Conservation (phyloP, 176 grass and related monocot genomes). For the Canna indica region DNA sequence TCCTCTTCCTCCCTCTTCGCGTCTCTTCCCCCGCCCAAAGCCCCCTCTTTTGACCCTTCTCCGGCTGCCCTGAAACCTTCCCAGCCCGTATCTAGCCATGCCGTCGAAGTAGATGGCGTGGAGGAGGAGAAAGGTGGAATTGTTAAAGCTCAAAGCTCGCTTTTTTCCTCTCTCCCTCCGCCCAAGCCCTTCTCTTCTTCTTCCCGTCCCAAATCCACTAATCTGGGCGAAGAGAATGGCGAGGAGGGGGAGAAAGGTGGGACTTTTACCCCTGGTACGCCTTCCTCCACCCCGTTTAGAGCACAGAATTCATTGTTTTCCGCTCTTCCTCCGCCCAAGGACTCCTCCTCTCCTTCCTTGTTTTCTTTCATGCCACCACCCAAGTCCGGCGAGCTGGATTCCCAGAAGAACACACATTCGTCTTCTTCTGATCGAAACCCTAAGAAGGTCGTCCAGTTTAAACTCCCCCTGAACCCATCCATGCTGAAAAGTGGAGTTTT, state of each 20-base stretch:
- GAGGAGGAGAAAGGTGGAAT: slow-evolving; percentile 7
- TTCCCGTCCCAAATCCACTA: not conserved
- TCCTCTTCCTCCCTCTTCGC: slow-evolving; percentile 34
- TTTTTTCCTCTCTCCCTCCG: slow-evolving; percentile 11
- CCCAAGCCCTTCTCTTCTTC: slow-evolving; percentile 30
- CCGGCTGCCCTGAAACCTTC: not conserved
- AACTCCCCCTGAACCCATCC: slow-evolving; percentile 42
- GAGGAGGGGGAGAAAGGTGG: slow-evolving; percentile 8
- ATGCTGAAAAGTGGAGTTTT: slow-evolving; percentile 15
- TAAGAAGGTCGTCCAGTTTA: slow-evolving; percentile 76
- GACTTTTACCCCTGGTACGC: no score
- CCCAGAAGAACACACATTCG: not conserved
- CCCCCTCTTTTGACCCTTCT: slow-evolving; percentile 3
- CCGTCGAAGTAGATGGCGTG: not conserved
- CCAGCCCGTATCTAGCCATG: not conserved
- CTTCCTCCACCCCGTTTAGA: not conserved
- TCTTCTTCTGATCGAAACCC: slow-evolving; percentile 33
- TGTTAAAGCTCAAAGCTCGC: not conserved
- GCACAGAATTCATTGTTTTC: not conserved
- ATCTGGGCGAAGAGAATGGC: not conserved
- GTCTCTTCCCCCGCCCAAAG: slow-evolving; percentile 40
- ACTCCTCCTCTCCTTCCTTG: not conserved
- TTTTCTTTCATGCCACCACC: slow-evolving; percentile 25
- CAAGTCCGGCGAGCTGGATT: not conserved
- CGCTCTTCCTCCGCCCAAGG: slow-evolving; percentile 1